These are phyloP conservation scores for Termitomyces bulborhizus DNA, from an alignment of 768 basidiomycete genomes.

Conservation along the genomic window DNA sequence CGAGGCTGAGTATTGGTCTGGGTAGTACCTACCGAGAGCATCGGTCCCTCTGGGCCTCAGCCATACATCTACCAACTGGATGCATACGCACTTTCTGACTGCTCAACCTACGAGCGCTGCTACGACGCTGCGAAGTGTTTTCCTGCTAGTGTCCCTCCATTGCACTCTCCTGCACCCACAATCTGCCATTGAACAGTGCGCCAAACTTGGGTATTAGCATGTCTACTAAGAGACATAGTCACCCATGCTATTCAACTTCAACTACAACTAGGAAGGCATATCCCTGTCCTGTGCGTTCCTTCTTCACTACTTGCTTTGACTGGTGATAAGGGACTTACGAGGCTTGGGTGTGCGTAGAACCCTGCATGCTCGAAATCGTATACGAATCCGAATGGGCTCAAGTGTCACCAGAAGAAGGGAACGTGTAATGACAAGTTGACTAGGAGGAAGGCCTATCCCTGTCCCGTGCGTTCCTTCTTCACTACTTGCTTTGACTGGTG, in stretches of 20 bases:
- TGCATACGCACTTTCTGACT: slow-evolving; percentile 9
- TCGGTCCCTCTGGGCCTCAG: background rate
- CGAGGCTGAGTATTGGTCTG: too few relatives aligned
- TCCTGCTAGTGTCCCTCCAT: background rate
- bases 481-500: background rate
- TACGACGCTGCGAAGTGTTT: slow-evolving; percentile 10
- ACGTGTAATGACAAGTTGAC: too few relatives aligned
- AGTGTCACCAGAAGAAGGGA: slow-evolving; percentile 63
- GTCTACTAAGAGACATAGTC: background rate
- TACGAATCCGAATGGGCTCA: slow-evolving; percentile 60
- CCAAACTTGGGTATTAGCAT: too few relatives aligned
- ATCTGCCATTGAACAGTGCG: too few relatives aligned
- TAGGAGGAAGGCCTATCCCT: slow-evolving; percentile 44
- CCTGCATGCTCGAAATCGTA: slow-evolving; percentile 57
- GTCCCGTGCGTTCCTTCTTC: slow-evolving; percentile 32
- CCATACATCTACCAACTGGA: slow-evolving; percentile 7
- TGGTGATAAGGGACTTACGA: too few relatives aligned
- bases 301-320: background rate
- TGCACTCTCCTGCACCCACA: too few relatives aligned
- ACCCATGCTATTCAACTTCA: background rate
- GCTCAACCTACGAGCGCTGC: slow-evolving; percentile 18
- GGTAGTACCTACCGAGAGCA: too few relatives aligned
- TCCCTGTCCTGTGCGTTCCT: slow-evolving; percentile 40
- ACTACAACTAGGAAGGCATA: slow-evolving; percentile 34
- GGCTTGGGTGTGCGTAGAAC: slow-evolving; percentile 18